A percentile compares a stretch with the other conserved stretches of the same genome.
phyloP scores from a whole-genome alignment of 1,139 yeast species.

The Entelexis paramagnoliae region DNA sequence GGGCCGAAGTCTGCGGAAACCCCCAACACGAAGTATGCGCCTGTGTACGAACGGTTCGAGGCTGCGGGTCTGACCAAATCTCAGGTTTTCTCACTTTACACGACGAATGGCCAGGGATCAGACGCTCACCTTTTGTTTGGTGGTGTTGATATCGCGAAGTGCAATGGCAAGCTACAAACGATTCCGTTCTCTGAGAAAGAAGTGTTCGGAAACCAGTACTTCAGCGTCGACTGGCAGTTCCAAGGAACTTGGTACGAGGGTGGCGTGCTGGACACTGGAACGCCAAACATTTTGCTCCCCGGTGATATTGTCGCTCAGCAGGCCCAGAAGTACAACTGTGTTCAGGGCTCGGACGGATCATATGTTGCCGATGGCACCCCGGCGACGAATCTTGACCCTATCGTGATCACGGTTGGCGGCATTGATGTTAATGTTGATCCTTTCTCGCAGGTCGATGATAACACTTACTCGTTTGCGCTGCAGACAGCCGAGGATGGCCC shows the following conservation, averaged over 20 bases:
- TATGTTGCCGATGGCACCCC: conserved; percentile 6
- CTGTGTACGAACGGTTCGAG: conserved; percentile 49
- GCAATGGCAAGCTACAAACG: conserved; percentile 40
- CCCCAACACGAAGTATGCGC: conserved; percentile 36
- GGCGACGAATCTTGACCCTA: background rate
- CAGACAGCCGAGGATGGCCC: background rate
- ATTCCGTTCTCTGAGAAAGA: conserved; percentile 30
- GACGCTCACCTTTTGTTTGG: conserved; percentile 47
- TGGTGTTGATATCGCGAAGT: conserved; percentile 48
- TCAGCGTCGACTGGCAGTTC: conserved; percentile 7
- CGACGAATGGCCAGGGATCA: conserved; percentile 34
- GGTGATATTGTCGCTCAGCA: conserved; percentile 27
- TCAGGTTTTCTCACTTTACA: conserved; percentile 45
- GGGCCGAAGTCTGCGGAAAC: conserved; percentile 15
- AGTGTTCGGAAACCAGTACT: background rate
- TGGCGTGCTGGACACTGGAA: conserved; percentile 15
- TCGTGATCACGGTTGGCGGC: conserved; percentile 37
- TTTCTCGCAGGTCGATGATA: conserved; percentile 6
- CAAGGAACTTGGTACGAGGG: conserved; percentile 6
- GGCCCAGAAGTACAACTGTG: background rate
- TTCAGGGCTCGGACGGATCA: background rate
- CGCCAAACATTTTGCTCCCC: conserved; percentile 41
- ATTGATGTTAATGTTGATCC: conserved; percentile 34
- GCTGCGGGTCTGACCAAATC: conserved; percentile 43
- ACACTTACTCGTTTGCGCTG: conserved; percentile 7